phyloP scores from a whole-genome alignment of 2,329 filamentous ascomycete species.

The Colletotrichum sp. region DNA sequence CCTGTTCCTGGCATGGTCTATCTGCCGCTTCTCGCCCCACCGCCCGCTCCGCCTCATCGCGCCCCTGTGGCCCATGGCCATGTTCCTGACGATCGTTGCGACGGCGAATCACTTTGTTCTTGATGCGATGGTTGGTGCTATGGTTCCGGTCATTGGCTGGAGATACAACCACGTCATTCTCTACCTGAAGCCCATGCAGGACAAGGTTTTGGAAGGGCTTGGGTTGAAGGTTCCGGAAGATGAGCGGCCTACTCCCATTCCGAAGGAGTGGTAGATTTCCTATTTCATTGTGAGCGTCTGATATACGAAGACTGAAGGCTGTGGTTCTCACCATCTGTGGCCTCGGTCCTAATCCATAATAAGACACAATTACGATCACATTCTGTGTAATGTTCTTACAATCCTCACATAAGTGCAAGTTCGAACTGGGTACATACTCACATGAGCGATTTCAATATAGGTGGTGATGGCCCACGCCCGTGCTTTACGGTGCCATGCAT shows the following conservation, averaged over 20 bases:
- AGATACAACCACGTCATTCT: conserved; percentile 30
- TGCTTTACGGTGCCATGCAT: no score
- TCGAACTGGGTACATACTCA: no score
- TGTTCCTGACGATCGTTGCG: conserved; percentile 45
- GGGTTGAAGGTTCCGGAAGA: conserved; percentile 9
- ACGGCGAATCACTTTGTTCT: conserved; percentile 45
- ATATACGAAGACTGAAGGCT: no score
- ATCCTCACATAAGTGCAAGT: no score
- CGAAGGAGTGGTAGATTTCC: conserved; percentile 1
- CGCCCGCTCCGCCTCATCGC: conserved; percentile 37
- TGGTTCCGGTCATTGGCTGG: conserved; percentile 40
- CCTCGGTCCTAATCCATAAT: no score
- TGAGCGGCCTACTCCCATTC: not conserved
- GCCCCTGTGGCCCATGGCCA: conserved; percentile 45
- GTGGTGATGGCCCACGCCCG: no score
- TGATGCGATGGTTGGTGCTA: conserved; percentile 38
- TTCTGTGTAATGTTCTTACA: no score
- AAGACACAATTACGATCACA: no score
- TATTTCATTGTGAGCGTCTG: no score
- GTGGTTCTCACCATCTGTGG: no score
- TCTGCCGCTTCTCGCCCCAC: conserved; percentile 45
- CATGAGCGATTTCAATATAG: no score
- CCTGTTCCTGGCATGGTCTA: conserved; percentile 37
- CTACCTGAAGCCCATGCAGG: conserved; percentile 30
- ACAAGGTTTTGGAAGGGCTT: conserved; percentile 26